Evolutionary conservation across 805 yeast genomes (phyloP), one percentile per base, ranked within the genome.

Genomic region (Saccharomyces eubayanus): DNA sequence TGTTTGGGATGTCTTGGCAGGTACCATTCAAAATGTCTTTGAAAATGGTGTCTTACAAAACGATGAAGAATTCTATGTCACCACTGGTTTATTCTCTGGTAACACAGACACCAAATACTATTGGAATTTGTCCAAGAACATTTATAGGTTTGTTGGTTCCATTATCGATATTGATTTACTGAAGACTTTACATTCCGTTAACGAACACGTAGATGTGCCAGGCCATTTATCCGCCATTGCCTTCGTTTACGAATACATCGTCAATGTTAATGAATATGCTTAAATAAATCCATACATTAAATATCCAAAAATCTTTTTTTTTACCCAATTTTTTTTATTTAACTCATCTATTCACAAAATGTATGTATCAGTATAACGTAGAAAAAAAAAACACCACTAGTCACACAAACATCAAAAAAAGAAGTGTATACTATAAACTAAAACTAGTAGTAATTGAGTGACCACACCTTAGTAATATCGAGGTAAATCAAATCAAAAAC

Each of bases 61-160:
- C 2, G 65, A 66, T 14, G 57, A 63, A 8, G 61, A 63, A 21
- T 47, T 70, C 27, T 65, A 66, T 46, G 69, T 75, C 16, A 67
- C 83, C 0, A 84, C 86, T 16, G 72, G 74, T 16, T 63, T 81
- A 27, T 75, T 78, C 71, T 72, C 84, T 6, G 86, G 81, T 6
- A 82, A 83, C 64, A 83, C 87, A 2, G 87, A 83, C 65, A 81
- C 87, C 11, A 74, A 76, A 57, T 72, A 77, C 59, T 83, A 83
- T 65, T 80, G 84, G 83, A 66, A 73, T 51, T 71, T 83, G 62
- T 74, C 84, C 14, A 71, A 69, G 51, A 74, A 81, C 63, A 80
- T 82, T 53, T 82, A 74, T 71, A 75, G 87, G 59, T 82, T 71
- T 51, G 56, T 61, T 55, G 70, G 64, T 11, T 52, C 64, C 12